These are phyloP conservation scores for Botrytis pseudocinerea DNA, from an alignment of 2,329 filamentous ascomycete genomes.

Conservation along the genomic window DNA sequence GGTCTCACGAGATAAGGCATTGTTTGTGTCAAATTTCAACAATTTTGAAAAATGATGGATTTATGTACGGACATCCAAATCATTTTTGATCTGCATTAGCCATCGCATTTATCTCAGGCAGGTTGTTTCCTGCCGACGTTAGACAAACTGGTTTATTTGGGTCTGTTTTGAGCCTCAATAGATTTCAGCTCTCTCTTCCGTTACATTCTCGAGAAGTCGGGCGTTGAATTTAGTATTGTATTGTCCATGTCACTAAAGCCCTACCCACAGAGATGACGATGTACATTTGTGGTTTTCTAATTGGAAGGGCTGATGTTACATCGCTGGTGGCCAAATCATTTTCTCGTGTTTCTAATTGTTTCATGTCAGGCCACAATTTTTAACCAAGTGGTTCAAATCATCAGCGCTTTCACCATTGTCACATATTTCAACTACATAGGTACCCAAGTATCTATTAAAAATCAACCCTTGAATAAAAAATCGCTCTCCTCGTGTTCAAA, in stretches of 20 bases:
- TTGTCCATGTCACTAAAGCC: neutral
- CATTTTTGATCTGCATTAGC: neutral
- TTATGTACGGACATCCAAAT: neutral
- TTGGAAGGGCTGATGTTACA: neutral
- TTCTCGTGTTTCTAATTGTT: neutral
- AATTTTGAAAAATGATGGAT: neutral
- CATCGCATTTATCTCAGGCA: neutral
- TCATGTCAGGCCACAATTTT: neutral
- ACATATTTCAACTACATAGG: neutral
- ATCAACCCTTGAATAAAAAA: too few species aligned
- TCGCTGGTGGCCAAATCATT: neutral
- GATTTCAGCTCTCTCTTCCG: neutral
- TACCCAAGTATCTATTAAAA: neutral
- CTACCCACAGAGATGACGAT: neutral
- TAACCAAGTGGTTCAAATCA: neutral
- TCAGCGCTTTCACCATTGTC: neutral
- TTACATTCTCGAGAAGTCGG: neutral
- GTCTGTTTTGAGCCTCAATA: neutral
- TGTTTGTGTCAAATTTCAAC: neutral
- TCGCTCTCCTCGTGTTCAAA: neutral
- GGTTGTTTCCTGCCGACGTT: too few species aligned
- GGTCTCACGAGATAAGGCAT: constrained; percentile 2
- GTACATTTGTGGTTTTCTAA: neutral
- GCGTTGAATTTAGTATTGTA: neutral
- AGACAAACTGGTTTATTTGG: neutral